These are phyloP conservation scores for Septoria petroselini DNA, from an alignment of 2,329 filamentous ascomycete species.

Conservation along the genomic window DNA sequence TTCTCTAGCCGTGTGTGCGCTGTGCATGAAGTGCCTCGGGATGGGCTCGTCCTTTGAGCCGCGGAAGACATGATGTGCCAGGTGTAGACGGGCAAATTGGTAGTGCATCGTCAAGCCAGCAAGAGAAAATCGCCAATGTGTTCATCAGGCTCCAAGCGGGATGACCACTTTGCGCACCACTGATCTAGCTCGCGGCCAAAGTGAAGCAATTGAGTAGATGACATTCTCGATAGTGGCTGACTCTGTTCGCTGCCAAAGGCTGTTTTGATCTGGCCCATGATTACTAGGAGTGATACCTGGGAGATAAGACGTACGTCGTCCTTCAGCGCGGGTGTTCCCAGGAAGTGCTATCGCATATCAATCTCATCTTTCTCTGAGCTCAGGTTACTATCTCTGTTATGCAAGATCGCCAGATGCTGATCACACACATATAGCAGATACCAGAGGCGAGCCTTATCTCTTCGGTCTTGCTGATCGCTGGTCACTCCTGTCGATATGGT, in stretches of 20 bases:
- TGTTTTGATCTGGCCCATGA: slow-evolving; percentile 55
- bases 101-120: slow-evolving; percentile 50
- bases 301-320: slow-evolving; percentile 57
- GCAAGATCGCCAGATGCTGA: slow-evolving; percentile 62
- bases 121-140: slow-evolving; percentile 38
- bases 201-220: slow-evolving; percentile 51
- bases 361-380: slow-evolving; percentile 55
- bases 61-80: slow-evolving; percentile 51
- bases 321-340: slow-evolving; percentile 47
- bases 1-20: slow-evolving; percentile 48
- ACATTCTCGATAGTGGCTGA: slow-evolving; percentile 50
- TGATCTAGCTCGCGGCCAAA: slow-evolving; percentile 46
- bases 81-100: slow-evolving; percentile 54
- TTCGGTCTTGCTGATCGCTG: slow-evolving; percentile 41
- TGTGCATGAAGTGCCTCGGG: slow-evolving; percentile 49
- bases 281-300: slow-evolving; percentile 57
- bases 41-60: slow-evolving; percentile 49
- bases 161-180: slow-evolving; percentile 41
- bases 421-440: slow-evolving; percentile 64
- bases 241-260: slow-evolving; percentile 57
- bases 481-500: slow-evolving; percentile 2
- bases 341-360: slow-evolving; percentile 56
- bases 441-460: slow-evolving; percentile 58
- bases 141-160: slow-evolving; percentile 40
- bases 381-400: slow-evolving; percentile 58